phyloP scores from a whole-genome alignment of 305 asterid species.

The Coffea humblotiana region DNA sequence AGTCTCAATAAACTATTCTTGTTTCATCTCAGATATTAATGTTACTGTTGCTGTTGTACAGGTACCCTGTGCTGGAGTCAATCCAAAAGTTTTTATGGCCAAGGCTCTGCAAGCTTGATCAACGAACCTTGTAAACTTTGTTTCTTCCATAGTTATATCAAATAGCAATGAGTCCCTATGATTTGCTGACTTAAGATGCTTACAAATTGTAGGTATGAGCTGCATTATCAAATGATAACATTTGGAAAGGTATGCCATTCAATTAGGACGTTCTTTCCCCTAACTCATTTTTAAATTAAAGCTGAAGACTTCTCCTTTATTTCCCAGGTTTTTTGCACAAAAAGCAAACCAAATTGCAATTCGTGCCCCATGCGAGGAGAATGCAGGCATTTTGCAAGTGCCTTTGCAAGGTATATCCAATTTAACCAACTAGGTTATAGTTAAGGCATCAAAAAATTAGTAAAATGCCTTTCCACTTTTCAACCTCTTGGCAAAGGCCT shows the following conservation, averaged over 20 bases:
- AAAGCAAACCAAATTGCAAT: constrained; percentile 97
- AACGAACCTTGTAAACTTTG: constrained; percentile 71
- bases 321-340: constrained; percentile 95
- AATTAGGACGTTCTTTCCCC: constrained; percentile 7
- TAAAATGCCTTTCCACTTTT: constrained; percentile 6
- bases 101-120: constrained; percentile 99
- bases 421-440: neutral
- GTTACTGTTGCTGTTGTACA: constrained; percentile 34
- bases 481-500: neutral
- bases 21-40: constrained; percentile 23
- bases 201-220: constrained; percentile 75
- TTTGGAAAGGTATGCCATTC: constrained; percentile 84
- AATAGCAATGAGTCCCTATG: constrained; percentile 8
- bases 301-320: constrained; percentile 21
- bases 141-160: constrained; percentile 8
- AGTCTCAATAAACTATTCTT: constrained; percentile 11
- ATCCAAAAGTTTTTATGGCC: constrained; percentile 98
- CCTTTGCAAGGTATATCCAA: constrained; percentile 80
- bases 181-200: constrained; percentile 34
- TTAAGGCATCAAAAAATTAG: constrained; percentile 14
- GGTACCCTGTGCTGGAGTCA: constrained; percentile 95
- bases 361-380: constrained; percentile 99
- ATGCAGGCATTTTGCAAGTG: constrained; percentile 99
- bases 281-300: constrained; percentile 14
- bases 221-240: constrained; percentile 98